Evolutionary conservation across 768 basidiomycete genomes (phyloP).

Genomic region (Trametes maxima): DNA sequence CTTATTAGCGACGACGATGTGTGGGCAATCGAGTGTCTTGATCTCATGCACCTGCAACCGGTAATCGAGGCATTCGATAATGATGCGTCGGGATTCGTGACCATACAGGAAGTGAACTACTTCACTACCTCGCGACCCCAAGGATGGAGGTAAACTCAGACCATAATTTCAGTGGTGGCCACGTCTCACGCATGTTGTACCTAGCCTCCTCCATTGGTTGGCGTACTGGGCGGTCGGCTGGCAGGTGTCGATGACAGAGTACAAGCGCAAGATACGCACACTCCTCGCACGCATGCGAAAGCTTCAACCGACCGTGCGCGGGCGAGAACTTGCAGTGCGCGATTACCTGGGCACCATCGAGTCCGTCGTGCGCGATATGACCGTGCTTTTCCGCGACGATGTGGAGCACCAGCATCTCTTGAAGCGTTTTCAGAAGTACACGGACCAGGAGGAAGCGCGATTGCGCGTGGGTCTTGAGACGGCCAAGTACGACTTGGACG

Average conservation of each 20-base stretch:
- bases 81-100: conserved; percentile 44
- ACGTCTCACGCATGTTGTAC: too few species aligned
- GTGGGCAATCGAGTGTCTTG: conserved; percentile 42
- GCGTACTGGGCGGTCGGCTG: conserved; percentile 39
- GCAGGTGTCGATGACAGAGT: conserved; percentile 21
- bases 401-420: conserved; percentile 5
- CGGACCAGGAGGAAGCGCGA: conserved; percentile 29
- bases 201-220: conserved; percentile 35
- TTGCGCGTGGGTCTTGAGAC: conserved; percentile 33
- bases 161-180: neutral
- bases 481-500: conserved; percentile 36
- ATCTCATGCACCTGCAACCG: conserved; percentile 34
- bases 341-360: neutral
- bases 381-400: neutral
- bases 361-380: neutral
- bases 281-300: conserved; percentile 13
- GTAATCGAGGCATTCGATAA: conserved; percentile 46
- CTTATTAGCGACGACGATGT: conserved; percentile 23
- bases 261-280: conserved; percentile 16
- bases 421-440: conserved; percentile 29
- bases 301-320: neutral
- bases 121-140: conserved; percentile 34
- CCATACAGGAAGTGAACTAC: conserved; percentile 36
- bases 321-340: neutral
- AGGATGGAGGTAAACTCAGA: conserved; percentile 33